phyloP scores from a whole-genome alignment of 2,329 filamentous ascomycete genomes.

The Fonsecaea pugnacius region DNA sequence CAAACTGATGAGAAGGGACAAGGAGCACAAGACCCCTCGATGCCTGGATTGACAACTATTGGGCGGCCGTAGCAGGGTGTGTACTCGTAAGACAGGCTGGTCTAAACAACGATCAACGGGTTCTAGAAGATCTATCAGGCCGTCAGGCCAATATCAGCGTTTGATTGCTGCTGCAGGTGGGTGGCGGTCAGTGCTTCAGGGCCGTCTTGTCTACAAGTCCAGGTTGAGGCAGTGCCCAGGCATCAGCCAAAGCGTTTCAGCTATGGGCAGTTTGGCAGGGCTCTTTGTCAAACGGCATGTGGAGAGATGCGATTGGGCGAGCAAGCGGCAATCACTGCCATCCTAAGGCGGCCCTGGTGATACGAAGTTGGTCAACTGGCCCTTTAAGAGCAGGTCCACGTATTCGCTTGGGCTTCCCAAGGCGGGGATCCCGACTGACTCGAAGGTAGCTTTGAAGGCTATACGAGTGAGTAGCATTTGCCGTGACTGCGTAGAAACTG shows the following conservation, averaged over 20 bases:
- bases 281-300: background rate
- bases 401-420: slow-evolving; percentile 16
- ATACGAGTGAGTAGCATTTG: no score
- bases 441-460: background rate
- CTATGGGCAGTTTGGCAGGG: background rate
- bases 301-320: slow-evolving; percentile 4
- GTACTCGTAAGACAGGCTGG: no score
- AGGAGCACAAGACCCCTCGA: background rate
- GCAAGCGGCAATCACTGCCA: no score
- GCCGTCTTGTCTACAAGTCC: background rate
- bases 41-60: background rate
- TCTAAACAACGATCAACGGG: background rate
- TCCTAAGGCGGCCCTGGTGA: slow-evolving; percentile 1
- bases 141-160: background rate
- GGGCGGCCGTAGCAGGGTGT: background rate
- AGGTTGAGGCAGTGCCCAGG: slow-evolving; percentile 6
- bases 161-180: background rate
- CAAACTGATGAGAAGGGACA: background rate
- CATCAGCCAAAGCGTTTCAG: slow-evolving; percentile 11
- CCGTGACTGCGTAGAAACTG: no score
- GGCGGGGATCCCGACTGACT: background rate
- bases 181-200: background rate
- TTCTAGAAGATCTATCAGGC: slow-evolving; percentile 10
- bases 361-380: background rate
- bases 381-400: slow-evolving; percentile 4